These are phyloP conservation scores for Schoenoplectus triqueter DNA, from an alignment of 202 grass and related monocot genomes.

Conservation along the genomic window DNA sequence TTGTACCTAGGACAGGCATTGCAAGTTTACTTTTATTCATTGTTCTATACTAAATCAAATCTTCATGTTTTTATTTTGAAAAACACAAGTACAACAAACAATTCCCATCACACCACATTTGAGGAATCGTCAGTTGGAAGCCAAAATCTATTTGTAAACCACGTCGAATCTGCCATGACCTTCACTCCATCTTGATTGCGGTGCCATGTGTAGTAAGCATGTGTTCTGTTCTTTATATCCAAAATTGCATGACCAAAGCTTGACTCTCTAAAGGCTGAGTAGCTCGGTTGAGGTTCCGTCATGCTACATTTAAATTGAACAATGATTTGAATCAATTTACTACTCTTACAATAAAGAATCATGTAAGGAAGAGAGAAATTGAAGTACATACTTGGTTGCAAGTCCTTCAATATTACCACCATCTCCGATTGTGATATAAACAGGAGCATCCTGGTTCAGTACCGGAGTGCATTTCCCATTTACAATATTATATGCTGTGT, in stretches of 20 bases:
- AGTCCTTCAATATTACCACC: conserved; percentile 83
- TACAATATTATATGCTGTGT: conserved; percentile 66
- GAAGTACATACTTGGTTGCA: conserved; percentile 59
- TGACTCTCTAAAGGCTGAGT: conserved; percentile 87
- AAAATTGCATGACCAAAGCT: conserved; percentile 94
- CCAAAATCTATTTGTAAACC: conserved; percentile 86
- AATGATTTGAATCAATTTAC: conserved; percentile 15
- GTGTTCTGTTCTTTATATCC: conserved; percentile 88
- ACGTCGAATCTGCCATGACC: conserved; percentile 67
- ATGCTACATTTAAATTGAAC: conserved; percentile 51
- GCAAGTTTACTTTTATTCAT: conserved; percentile 31
- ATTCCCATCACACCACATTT: conserved; percentile 33
- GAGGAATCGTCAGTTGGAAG: conserved; percentile 53
- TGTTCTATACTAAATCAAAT: conserved; percentile 8
- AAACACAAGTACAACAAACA: not conserved
- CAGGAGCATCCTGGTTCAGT: conserved; percentile 53
- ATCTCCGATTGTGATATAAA: conserved; percentile 81
- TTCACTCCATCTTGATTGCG: conserved; percentile 73
- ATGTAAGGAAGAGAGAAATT: not conserved
- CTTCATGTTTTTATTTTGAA: conserved; percentile 28
- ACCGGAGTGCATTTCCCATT: conserved; percentile 63
- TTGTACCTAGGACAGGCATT: not conserved
- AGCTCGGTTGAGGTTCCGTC: conserved; percentile 76
- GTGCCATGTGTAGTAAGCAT: conserved; percentile 88
- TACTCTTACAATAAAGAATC: not conserved